Evolutionary conservation across 1,139 yeast species (phyloP), one percentile per base, ranked within the genome.

Genomic region (Scheffersomyces quercinus): DNA sequence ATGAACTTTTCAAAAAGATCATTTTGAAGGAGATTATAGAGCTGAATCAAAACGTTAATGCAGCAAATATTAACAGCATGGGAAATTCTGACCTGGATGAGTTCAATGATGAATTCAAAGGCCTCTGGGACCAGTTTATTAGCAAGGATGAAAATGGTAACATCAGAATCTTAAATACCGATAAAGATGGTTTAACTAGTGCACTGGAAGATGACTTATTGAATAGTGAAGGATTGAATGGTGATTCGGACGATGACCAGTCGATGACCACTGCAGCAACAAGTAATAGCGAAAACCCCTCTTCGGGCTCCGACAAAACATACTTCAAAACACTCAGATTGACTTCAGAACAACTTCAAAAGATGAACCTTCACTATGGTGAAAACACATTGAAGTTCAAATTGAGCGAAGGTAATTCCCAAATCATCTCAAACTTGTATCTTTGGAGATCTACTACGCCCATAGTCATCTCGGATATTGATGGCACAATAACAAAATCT

Each of bases 401-500:
- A 38, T 90, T 91, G 35, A 85, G 86, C 50, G 84, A 85, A 52
- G 95, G 97, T 32, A 85, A 82, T 50, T 89, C 98, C 0, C 75
- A 83, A 37, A 81, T 93, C 13, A 72, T 73, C 9, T 83, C 97
- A 0, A 81, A 85, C 52, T 73, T 95, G 46, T 93, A 77, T 58
- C 77, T 89, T 40, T 93, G 99, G 99, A 83, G 83, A 52, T 77
- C 85, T 52, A 75, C 82, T 45, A 84, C 86, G 0, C 98, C 98
- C 1, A 87, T 93, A 41, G 99, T 95, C 4, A 93, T 93, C 34
- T 89, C 97, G 8, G 99, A 95, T 67, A 93, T 95, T 48, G 99
- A 95, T 64, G 99, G 99, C 13, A 95, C 99, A 1, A 95, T 95
- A 52, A 95, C 99, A 26, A 90, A 90, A 63, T 89, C 97, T 0